phyloP scores from a whole-genome alignment of 2,329 filamentous ascomycete genomes.

The Hypocreales sp. region DNA sequence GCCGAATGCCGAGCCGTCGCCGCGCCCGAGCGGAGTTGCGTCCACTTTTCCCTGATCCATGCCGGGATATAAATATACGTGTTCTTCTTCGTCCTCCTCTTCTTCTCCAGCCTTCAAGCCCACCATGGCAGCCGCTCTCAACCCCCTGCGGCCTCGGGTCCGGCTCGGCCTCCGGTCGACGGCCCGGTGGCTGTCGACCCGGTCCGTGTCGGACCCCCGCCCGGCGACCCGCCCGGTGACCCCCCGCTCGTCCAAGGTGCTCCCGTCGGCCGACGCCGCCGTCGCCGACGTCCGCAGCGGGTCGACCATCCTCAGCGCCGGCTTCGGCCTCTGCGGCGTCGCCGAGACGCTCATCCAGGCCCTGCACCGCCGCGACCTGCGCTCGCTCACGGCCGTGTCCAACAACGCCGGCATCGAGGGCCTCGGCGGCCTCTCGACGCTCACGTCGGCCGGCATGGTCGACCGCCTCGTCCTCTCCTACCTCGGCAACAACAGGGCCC shows the following conservation, averaged over 20 bases:
- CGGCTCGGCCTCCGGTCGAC: not conserved
- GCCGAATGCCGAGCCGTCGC: too few relatives aligned
- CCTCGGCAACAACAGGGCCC: conserved; percentile 60
- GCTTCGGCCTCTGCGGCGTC: conserved; percentile 71
- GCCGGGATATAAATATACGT: too few relatives aligned
- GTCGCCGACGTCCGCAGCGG: conserved; percentile 56
- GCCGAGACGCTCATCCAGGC: conserved; percentile 60
- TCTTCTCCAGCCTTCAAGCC: not conserved
- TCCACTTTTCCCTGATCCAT: too few relatives aligned
- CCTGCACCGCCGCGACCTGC: conserved; percentile 46
- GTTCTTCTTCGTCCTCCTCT: not conserved
- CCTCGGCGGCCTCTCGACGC: conserved; percentile 50
- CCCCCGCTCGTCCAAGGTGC: conserved; percentile 33
- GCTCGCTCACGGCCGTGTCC: conserved; percentile 59
- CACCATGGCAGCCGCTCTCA: not conserved
- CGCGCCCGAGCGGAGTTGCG: too few relatives aligned
- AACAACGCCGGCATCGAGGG: conserved; percentile 66
- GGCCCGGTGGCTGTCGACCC: not conserved
- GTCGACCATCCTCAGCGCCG: conserved; percentile 57
- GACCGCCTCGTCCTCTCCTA: conserved; percentile 60
- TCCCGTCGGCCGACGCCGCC: conserved; percentile 45
- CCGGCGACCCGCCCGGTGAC: conserved; percentile 9
- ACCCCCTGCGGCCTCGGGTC: not conserved
- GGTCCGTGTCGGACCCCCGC: not conserved
- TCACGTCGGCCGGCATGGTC: conserved; percentile 55